A percentile compares a stretch with the other conserved stretches of the same genome.
Evolutionary conservation across 2,329 filamentous ascomycete genomes (phyloP).

Genomic region (Alternaria brassicicola): DNA sequence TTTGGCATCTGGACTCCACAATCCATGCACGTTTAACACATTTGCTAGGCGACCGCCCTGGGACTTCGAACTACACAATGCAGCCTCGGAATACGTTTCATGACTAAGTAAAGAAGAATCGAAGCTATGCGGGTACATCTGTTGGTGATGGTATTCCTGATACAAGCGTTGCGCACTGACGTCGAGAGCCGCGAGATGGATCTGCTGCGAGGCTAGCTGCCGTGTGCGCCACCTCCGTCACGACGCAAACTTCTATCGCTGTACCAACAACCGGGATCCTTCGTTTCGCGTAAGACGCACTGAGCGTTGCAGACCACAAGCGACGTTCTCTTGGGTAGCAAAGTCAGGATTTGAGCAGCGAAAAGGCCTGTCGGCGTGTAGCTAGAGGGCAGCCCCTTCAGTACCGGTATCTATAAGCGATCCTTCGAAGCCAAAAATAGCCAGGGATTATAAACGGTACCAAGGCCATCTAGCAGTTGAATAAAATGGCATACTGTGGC

Average conservation of each 20-base stretch:
- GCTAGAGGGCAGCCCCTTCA: background rate
- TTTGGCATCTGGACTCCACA: background rate
- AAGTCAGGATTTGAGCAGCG: background rate
- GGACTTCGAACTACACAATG: background rate
- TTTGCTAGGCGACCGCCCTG: background rate
- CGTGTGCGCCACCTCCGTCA: background rate
- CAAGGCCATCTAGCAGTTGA: background rate
- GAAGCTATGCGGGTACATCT: background rate
- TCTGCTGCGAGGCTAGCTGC: background rate
- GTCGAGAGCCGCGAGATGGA: background rate
- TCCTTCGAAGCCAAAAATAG: conserved; percentile 10
- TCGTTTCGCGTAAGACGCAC: background rate
- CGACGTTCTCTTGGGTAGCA: background rate
- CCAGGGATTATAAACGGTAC: conserved; percentile 3
- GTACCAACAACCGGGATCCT: background rate
- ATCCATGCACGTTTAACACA: background rate
- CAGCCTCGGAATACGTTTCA: background rate
- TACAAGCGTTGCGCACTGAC: background rate
- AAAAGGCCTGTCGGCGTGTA: background rate
- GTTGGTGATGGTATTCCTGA: background rate
- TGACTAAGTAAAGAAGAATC: background rate
- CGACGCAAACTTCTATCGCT: background rate
- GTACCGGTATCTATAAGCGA: background rate
- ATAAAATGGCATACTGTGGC: background rate
- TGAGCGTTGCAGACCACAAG: background rate